A percentile compares a stretch with the other conserved stretches of the same genome.
These are phyloP conservation scores for Podospora conica DNA, from an alignment of 495 filamentous ascomycete species.

Conservation along the genomic window DNA sequence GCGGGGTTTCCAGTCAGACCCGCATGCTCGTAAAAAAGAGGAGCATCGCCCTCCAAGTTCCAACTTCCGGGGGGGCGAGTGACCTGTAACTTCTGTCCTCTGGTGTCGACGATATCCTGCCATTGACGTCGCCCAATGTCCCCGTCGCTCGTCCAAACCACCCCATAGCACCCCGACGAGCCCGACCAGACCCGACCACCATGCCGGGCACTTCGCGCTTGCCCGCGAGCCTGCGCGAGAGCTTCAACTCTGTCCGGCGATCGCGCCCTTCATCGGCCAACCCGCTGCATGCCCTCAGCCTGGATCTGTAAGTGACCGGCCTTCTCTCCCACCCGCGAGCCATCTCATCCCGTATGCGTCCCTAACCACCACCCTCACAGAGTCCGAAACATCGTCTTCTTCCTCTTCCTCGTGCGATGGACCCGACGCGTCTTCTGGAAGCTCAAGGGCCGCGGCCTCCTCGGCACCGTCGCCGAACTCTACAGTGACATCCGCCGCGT, in stretches of 20 bases:
- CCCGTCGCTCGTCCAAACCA: not conserved
- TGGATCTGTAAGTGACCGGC: slow-evolving; percentile 72
- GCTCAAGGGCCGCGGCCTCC: slow-evolving; percentile 78
- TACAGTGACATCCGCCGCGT: slow-evolving; percentile 64
- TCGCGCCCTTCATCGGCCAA: slow-evolving; percentile 44
- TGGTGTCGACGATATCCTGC: not conserved
- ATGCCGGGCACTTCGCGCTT: slow-evolving; percentile 62
- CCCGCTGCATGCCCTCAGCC: slow-evolving; percentile 59
- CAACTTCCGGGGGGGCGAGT: not conserved
- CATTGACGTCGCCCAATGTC: not conserved
- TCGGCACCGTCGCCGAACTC: slow-evolving; percentile 69
- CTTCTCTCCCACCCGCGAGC: not conserved
- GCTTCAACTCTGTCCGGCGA: slow-evolving; percentile 51
- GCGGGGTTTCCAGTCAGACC: slow-evolving; percentile 3
- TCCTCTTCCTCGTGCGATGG: slow-evolving; percentile 84
- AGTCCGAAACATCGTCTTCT: slow-evolving; percentile 80
- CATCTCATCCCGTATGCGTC: not conserved
- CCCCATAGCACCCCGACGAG: not conserved
- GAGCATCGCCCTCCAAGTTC: not conserved
- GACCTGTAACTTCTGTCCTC: not conserved
- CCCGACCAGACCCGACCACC: slow-evolving; percentile 13
- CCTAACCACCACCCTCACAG: slow-evolving; percentile 35
- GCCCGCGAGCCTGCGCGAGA: slow-evolving; percentile 59
- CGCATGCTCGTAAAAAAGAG: not conserved
- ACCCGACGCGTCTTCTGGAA: slow-evolving; percentile 73